These are phyloP conservation scores for Eutypella sp. DNA, from an alignment of 2,329 filamentous ascomycete species.

Conservation along the genomic window DNA sequence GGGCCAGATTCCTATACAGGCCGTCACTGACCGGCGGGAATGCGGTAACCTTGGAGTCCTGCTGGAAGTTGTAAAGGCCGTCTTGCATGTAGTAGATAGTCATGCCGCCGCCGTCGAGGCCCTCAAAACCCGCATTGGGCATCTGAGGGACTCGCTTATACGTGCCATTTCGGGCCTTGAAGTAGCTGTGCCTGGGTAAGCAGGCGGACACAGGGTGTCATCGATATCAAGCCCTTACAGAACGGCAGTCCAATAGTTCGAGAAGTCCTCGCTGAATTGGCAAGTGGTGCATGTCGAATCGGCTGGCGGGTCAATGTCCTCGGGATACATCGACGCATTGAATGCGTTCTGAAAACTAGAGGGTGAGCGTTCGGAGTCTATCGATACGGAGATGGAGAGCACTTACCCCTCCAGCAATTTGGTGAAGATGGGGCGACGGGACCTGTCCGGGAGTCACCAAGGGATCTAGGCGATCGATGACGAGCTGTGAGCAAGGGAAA, in stretches of 20 bases:
- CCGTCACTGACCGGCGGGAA: conserved; percentile 30
- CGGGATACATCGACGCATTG: conserved; percentile 23
- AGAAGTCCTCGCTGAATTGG: conserved; percentile 23
- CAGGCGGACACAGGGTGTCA: background rate
- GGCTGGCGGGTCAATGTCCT: conserved; percentile 14
- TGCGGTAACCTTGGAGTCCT: conserved; percentile 33
- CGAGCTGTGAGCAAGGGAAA: conserved; percentile 24
- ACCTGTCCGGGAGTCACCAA: conserved; percentile 22
- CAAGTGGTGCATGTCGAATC: conserved; percentile 24
- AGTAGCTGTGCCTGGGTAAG: conserved; percentile 3
- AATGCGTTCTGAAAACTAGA: conserved; percentile 16
- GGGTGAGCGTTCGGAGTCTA: background rate
- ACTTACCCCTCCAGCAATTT: conserved; percentile 21
- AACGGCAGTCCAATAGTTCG: conserved; percentile 24
- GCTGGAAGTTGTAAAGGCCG: conserved; percentile 8
- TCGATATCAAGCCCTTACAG: conserved; percentile 8
- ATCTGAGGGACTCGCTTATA: conserved; percentile 24
- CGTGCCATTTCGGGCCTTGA: conserved; percentile 23
- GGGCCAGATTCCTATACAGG: background rate
- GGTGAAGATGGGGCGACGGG: conserved; percentile 26
- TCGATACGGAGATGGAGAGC: background rate
- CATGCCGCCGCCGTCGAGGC: conserved; percentile 23
- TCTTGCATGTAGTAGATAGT: conserved; percentile 26
- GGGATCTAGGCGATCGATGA: conserved; percentile 25
- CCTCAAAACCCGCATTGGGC: conserved; percentile 19